Conservation (phyloP, 192 early-diverging fungal genomes). For the Powellomyces hirtus region DNA sequence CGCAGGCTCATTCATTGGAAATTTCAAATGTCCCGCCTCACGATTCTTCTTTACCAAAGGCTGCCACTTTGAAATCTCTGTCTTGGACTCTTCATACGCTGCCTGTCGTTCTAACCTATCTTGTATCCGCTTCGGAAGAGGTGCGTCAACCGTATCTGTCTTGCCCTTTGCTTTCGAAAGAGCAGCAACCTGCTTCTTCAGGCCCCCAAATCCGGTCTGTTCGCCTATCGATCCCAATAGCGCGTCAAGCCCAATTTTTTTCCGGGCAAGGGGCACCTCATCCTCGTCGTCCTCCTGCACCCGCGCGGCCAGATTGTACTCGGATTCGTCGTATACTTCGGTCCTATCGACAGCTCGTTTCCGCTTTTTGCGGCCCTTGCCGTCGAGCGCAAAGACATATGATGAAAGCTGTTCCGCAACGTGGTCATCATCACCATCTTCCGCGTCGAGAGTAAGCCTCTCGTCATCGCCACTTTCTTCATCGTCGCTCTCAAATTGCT, state of each 20-base stretch:
- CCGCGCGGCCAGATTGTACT: conserved; percentile 53
- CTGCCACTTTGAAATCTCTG: conserved; percentile 82
- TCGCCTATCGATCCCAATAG: conserved; percentile 68
- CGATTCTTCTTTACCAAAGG: conserved; percentile 78
- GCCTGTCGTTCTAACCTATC: conserved; percentile 82
- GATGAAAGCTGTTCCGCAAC: conserved; percentile 19
- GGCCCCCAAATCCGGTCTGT: conserved; percentile 58
- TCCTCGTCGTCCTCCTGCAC: conserved; percentile 28
- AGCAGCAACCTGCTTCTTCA: conserved; percentile 62
- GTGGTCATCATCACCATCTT: conserved; percentile 22
- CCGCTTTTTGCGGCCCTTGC: conserved; percentile 49
- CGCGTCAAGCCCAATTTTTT: conserved; percentile 72
- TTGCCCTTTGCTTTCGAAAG: conserved; percentile 54
- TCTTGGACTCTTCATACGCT: conserved; percentile 80
- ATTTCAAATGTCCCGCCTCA: conserved; percentile 77
- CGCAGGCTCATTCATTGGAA: conserved; percentile 50
- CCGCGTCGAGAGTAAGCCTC: no score
- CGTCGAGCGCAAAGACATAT: conserved; percentile 60
- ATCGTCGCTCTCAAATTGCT: conserved; percentile 11
- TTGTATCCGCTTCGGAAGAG: conserved; percentile 78
- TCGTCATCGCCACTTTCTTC: no score
- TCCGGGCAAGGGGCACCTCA: neutral
- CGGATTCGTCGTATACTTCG: conserved; percentile 71
- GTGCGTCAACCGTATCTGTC: conserved; percentile 60
- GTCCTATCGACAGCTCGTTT: conserved; percentile 57